Evolutionary conservation across 1,284 basidiomycete species (phyloP).

Genomic region (Tetrapyrgos nigripes): DNA sequence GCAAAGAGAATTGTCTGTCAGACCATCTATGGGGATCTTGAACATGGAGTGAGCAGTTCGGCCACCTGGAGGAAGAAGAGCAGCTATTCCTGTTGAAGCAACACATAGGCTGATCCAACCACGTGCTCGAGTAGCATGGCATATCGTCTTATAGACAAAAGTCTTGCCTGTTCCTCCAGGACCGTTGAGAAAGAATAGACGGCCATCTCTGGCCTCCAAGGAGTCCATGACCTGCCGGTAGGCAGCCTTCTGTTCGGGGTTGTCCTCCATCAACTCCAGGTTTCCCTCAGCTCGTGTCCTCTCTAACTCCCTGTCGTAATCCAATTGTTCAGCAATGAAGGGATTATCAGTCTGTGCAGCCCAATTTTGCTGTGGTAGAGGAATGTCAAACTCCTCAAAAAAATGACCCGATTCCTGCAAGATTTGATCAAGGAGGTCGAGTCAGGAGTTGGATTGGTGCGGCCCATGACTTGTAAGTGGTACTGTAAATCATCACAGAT

Average conservation of each 20-base stretch:
- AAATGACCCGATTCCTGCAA: conserved; percentile 27
- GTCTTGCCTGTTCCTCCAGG: conserved; percentile 57
- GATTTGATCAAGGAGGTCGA: conserved; percentile 32
- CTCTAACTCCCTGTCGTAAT: too few relatives aligned
- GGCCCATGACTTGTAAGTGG: conserved; percentile 19
- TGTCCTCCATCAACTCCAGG: too few relatives aligned
- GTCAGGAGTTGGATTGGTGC: conserved; percentile 28
- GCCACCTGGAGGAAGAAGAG: conserved; percentile 46
- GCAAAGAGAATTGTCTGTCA: conserved; percentile 36
- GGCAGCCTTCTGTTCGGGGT: too few relatives aligned
- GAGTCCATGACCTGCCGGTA: conserved; percentile 37
- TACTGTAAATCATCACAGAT: conserved; percentile 48
- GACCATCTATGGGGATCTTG: conserved; percentile 45
- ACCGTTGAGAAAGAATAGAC: conserved; percentile 51
- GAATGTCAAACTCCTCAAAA: too few relatives aligned
- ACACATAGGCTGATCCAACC: conserved; percentile 46
- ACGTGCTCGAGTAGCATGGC: conserved; percentile 31
- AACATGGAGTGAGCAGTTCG: conserved; percentile 50
- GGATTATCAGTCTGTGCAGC: too few relatives aligned
- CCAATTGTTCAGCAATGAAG: too few relatives aligned
- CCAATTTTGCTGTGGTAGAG: too few relatives aligned
- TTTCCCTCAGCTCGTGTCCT: too few relatives aligned
- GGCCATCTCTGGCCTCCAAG: conserved; percentile 28
- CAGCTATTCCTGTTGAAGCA: conserved; percentile 53
- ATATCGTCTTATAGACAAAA: conserved; percentile 49